Percentiles rank a stretch among this genome's conserved stretches.
Conservation (phyloP, 2,329 filamentous ascomycete genomes). For the Talaromyces funiculosus region DNA sequence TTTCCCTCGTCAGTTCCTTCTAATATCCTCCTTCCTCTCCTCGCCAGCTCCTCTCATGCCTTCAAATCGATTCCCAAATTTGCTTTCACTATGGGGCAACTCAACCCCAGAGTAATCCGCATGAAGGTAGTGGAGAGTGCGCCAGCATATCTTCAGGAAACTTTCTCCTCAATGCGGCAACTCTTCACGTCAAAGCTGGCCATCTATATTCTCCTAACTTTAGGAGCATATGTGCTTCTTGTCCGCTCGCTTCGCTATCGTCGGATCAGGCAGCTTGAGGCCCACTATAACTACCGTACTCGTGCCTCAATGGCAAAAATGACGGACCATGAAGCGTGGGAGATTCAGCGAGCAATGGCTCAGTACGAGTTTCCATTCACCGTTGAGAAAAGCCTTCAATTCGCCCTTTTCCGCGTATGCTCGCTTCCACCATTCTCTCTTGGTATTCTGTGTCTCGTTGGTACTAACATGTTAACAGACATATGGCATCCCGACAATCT, state of each 20-base stretch:
- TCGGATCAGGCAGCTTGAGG: slow-evolving; percentile 33
- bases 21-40: slow-evolving; percentile 10
- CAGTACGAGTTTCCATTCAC: slow-evolving; percentile 54
- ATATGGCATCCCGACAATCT: slow-evolving; percentile 54
- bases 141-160: neutral
- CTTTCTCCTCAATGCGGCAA: neutral
- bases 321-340: slow-evolving; percentile 50
- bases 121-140: neutral
- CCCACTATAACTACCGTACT: slow-evolving; percentile 42
- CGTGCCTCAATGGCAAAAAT: slow-evolving; percentile 46
- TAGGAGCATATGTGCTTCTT: slow-evolving; percentile 14
- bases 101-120: neutral
- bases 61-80: neutral
- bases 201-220: neutral
- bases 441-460: neutral
- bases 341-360: slow-evolving; percentile 43
- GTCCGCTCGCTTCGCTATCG: slow-evolving; percentile 27
- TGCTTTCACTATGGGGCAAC: neutral
- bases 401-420: slow-evolving; percentile 53
- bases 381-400: slow-evolving; percentile 48
- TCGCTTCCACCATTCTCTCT: neutral
- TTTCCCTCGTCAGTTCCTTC: neutral
- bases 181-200: neutral
- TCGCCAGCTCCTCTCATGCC: neutral
- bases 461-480: slow-evolving; percentile 32